Percentiles rank a stretch among this genome's conserved stretches.
phyloP scores from a whole-genome alignment of 768 basidiomycete species.

The Leccinum sublutescens region DNA sequence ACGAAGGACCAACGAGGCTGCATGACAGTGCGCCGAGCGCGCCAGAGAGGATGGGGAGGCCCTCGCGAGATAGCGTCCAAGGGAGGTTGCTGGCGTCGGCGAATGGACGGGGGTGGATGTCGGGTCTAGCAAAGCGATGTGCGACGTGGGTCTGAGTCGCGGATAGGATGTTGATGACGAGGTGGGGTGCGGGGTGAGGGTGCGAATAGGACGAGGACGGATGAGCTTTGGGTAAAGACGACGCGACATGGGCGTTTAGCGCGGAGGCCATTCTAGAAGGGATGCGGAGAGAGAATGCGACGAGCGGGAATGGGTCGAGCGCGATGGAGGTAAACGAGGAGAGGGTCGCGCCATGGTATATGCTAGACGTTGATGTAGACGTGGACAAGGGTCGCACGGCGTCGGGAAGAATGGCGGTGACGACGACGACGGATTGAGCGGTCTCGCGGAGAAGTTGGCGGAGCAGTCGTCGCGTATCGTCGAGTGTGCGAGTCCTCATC shows the following conservation, averaged over 20 bases:
- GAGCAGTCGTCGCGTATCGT: constrained; percentile 32
- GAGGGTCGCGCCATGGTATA: constrained; percentile 87
- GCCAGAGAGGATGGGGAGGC: constrained; percentile 57
- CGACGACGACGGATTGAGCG: constrained; percentile 84
- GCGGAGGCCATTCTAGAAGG: constrained; percentile 84
- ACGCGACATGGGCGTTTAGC: constrained; percentile 36
- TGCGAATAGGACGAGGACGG: neutral
- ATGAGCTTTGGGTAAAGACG: neutral
- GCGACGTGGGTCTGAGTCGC: constrained; percentile 63
- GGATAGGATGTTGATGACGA: constrained; percentile 82
- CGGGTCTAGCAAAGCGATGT: constrained; percentile 68
- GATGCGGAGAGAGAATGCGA: constrained; percentile 86
- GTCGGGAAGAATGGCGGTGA: constrained; percentile 62
- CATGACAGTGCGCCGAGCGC: constrained; percentile 74
- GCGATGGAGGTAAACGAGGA: constrained; percentile 93
- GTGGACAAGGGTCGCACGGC: neutral
- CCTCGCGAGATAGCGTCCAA: constrained; percentile 47
- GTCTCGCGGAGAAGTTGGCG: constrained; percentile 67
- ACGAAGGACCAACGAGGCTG: constrained; percentile 54
- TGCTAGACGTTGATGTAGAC: constrained; percentile 1
- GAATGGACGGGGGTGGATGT: constrained; percentile 64
- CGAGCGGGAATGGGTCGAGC: constrained; percentile 82
- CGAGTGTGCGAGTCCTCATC: neutral
- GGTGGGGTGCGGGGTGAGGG: constrained; percentile 36
- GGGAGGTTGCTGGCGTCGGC: constrained; percentile 28